These are phyloP conservation scores for Cytospora piceicola DNA, from an alignment of 2,329 filamentous ascomycete genomes.

Conservation along the genomic window DNA sequence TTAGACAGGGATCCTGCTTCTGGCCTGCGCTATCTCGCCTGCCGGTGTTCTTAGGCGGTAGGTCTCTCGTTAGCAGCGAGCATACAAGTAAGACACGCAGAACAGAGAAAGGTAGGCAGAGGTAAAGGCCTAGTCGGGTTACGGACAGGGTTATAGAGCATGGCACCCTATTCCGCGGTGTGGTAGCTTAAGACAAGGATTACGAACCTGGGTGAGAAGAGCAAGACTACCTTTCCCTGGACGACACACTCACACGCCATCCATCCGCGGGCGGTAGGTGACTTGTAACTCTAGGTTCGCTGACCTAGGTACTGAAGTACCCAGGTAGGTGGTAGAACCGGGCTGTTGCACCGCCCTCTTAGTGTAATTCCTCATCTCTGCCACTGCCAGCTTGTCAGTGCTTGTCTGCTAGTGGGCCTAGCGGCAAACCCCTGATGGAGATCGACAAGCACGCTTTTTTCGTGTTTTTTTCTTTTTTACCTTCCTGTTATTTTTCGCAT, in stretches of 20 bases:
- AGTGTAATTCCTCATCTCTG: no score
- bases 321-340: no score
- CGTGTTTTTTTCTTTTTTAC: no score
- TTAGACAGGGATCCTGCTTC: conserved; percentile 36
- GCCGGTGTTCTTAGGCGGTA: conserved; percentile 37
- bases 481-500: no score
- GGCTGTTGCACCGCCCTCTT: no score
- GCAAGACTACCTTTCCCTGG: conserved; percentile 22
- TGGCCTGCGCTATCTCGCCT: no score
- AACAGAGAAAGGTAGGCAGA: conserved; percentile 37
- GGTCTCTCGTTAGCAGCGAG: conserved; percentile 44
- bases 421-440: no score
- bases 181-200: conserved; percentile 24
- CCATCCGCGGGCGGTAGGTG: conserved; percentile 29
- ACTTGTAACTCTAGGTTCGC: conserved; percentile 41
- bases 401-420: no score
- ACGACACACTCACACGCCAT: conserved; percentile 33
- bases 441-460: no score
- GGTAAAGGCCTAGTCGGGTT: conserved; percentile 32
- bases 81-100: conserved; percentile 59
- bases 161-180: conserved; percentile 29
- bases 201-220: conserved; percentile 22
- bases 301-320: no score
- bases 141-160: conserved; percentile 34
- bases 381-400: no score